Evolutionary conservation across 345 rosid species (phyloP), one percentile per base, ranked within the genome.

Genomic region (Turnera subulata): DNA sequence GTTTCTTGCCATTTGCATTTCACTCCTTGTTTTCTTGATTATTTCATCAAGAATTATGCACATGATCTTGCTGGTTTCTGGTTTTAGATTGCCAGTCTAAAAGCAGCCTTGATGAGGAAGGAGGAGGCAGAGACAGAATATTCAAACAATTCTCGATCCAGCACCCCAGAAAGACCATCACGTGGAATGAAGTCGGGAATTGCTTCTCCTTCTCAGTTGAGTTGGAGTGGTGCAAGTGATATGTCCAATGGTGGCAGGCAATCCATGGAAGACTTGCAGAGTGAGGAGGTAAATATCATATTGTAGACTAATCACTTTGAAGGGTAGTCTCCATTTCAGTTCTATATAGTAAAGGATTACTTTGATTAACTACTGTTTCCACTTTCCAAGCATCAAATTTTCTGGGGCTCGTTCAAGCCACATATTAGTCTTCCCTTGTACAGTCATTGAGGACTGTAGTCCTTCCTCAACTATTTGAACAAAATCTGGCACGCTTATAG

Each of bases 91-190:
- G 56, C 70, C 33, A 48, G n/a, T 58, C 75, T 64, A 9, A 70
- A 64, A 60, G 70, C 70, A 50, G 70, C 75, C 20, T 50, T 70
- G 18, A 58, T 62, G n/a, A 64, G 54, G 70, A 64, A 64, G 53
- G 75, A 70, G 57, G 75, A 70, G 6, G 70, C 33, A 26, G 74
- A 55, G 37, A 53, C 54, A 7, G 74, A 59, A 7, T 23, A 48
- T 1, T 54, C 74, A 2, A 61, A 64, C 11, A 21, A 32, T 54
- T 70, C 75, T 33, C 53, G 75, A 49, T 64, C 70, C 52, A 70
- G 75, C 57, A 64, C 69, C 39, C 75, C 70, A 0, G 70, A 70
- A 55, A 59, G 62, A 29, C 8, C 35, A 29, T 53, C 20, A 2
- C 8, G 5, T 20, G 44, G 59, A 43, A 17, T 50, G 53, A 70